Percentiles rank a stretch among this genome's conserved stretches.
phyloP scores from a whole-genome alignment of 768 basidiomycete genomes.

The Obba rivulosa region DNA sequence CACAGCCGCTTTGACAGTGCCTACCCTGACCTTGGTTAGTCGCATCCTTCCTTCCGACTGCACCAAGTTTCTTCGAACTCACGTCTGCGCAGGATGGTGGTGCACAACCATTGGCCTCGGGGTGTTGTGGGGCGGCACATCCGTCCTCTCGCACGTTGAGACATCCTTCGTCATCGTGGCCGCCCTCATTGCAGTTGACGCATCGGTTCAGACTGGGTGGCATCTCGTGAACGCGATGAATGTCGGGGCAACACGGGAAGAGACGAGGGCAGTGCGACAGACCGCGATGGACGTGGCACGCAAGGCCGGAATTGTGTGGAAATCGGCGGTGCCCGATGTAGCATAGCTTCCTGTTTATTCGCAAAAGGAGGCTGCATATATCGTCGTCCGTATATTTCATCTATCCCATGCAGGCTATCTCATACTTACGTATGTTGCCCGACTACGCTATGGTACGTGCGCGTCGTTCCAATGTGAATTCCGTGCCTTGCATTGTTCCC shows the following conservation, averaged over 20 bases:
- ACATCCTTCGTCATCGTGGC: conserved; percentile 55
- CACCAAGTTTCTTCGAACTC: too few relatives aligned
- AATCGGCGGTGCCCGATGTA: conserved; percentile 42
- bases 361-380: too few relatives aligned
- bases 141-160: conserved; percentile 38
- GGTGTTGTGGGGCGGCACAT: conserved; percentile 42
- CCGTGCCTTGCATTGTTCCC: too few relatives aligned
- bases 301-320: conserved; percentile 47
- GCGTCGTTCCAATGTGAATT: too few relatives aligned
- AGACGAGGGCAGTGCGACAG: conserved; percentile 46
- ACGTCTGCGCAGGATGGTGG: conserved; percentile 42
- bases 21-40: conserved; percentile 62
- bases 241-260: conserved; percentile 47
- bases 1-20: conserved; percentile 40
- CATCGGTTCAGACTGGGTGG: conserved; percentile 58
- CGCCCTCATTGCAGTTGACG: conserved; percentile 53
- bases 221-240: conserved; percentile 52
- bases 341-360: too few relatives aligned
- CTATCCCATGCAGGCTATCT: too few relatives aligned
- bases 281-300: conserved; percentile 48
- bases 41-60: too few relatives aligned
- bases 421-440: too few relatives aligned
- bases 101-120: conserved; percentile 52
- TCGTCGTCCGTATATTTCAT: too few relatives aligned
- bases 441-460: too few relatives aligned